A percentile compares a stretch with the other conserved stretches of the same genome.
Evolutionary conservation across 345 rosid species (phyloP).

Genomic region (Mallotus nudiflorus): DNA sequence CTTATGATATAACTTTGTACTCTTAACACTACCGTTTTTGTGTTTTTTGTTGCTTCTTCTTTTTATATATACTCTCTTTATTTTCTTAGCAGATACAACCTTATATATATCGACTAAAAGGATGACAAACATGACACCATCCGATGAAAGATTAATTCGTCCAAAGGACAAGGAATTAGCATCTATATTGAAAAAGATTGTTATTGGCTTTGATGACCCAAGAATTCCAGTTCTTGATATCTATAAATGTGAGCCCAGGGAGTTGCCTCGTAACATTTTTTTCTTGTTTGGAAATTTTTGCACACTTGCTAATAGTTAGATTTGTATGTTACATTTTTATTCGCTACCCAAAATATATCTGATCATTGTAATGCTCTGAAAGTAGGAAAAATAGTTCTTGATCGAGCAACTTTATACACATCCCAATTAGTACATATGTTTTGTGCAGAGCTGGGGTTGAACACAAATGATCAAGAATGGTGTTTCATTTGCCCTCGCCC

Average conservation of each 20-base stretch:
- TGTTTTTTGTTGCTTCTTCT: not conserved
- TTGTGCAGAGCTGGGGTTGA: not conserved
- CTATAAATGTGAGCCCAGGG: not conserved
- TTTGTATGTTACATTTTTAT: too few relatives aligned
- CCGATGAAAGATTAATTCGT: not conserved
- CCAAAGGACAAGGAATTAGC: not conserved
- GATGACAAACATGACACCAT: not conserved
- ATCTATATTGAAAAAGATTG: too few relatives aligned
- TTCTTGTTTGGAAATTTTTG: too few relatives aligned
- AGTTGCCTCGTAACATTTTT: slow-evolving; percentile 4
- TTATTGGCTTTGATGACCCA: not conserved
- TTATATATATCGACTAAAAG: not conserved
- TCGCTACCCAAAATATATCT: too few relatives aligned
- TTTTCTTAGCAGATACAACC: not conserved
- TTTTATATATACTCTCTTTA: too few relatives aligned
- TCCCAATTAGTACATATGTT: too few relatives aligned
- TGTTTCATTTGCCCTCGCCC: not conserved
- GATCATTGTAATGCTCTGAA: too few relatives aligned
- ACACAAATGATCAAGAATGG: not conserved
- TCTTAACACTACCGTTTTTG: not conserved
- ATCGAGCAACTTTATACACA: too few relatives aligned
- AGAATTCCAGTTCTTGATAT: not conserved
- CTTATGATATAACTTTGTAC: not conserved
- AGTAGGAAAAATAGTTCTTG: too few relatives aligned
- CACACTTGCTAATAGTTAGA: too few relatives aligned